Evolutionary conservation across 768 basidiomycete species (phyloP).

Genomic region (Boletus reticulatus): DNA sequence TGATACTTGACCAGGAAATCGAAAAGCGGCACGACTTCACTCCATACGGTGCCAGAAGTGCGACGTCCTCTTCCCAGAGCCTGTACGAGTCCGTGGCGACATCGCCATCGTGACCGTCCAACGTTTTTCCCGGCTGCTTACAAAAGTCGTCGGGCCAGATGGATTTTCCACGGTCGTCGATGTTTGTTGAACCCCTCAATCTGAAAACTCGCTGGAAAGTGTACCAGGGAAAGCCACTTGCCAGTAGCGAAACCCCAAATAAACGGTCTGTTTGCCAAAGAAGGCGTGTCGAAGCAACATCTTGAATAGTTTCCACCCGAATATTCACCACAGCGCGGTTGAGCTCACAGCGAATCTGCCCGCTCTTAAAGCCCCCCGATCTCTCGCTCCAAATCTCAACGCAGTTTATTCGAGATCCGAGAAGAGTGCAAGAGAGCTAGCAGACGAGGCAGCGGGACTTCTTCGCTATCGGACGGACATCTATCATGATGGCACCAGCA

Average conservation of each 20-base stretch:
- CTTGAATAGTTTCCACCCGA: conserved; percentile 9
- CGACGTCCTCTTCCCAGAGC: conserved; percentile 66
- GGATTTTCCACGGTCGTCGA: conserved; percentile 62
- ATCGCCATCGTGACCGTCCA: conserved; percentile 65
- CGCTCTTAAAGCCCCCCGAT: conserved; percentile 55
- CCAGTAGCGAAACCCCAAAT: conserved; percentile 74
- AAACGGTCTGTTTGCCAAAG: conserved; percentile 75
- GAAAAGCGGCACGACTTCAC: conserved; percentile 77
- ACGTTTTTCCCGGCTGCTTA: conserved; percentile 61
- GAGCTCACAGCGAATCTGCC: conserved; percentile 59
- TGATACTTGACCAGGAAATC: conserved; percentile 72
- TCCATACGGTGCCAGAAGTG: conserved; percentile 59
- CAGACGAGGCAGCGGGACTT: conserved; percentile 42
- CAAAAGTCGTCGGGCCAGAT: conserved; percentile 80
- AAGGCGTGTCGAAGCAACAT: conserved; percentile 46
- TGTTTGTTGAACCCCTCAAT: conserved; percentile 65
- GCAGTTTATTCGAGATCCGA: conserved; percentile 83
- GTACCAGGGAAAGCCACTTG: conserved; percentile 27
- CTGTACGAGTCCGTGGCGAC: conserved; percentile 71
- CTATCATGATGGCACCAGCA: conserved; percentile 53
- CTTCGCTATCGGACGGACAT: conserved; percentile 43
- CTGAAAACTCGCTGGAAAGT: conserved; percentile 59
- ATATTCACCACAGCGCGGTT: conserved; percentile 23
- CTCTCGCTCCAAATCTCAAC: conserved; percentile 45
- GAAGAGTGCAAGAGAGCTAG: conserved; percentile 53